Evolutionary conservation across 2,329 filamentous ascomycete genomes (phyloP), one percentile per base, ranked within the genome.

Genomic region (Lachnellula arida): DNA sequence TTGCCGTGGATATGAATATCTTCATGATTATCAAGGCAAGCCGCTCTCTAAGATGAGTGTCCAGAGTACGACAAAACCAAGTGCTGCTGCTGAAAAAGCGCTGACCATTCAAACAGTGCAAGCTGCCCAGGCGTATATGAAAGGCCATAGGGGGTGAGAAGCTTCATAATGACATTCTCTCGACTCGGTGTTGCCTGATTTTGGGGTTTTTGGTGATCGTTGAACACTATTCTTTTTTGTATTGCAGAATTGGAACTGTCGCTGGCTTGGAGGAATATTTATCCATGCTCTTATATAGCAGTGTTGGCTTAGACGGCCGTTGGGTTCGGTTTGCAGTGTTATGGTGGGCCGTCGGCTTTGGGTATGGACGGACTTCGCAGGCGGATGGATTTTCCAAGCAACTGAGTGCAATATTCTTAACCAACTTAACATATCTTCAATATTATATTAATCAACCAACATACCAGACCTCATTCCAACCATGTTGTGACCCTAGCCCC

Each of bases 101-200:
- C 54, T 56, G 25, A 56, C 23, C 9, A 9, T 47, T 14, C n/a
- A 6, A n/a, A 50, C 44, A 56, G 54, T 56, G 40, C 28, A 53
- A 28, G 50, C 54, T 32, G 54, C 54, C 32, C 40, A 54, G 35
- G n/a, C 47, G 3, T 51, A 57, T 22, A 57, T 57, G 35, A 42
- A 40, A n/a, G 34, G 34, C 23, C 19, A 40, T 25, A 54, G 39
- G 43, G 11, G n/a, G 19, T 53, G 37, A 50, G 6, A 19, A 8
- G 2, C 2, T 42, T n/a, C 28, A 32, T 2, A 11, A 11, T 14
- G 32, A 34, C 14, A 15, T 32, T 23, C 23, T 28, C 23, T 28
- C 23, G 12, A 12, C 44, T 46, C n/a, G 28, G 3, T 32, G 28
- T 34, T 47, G 44, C 23, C 44, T 15, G 23, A 32, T 7, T 47